Evolutionary conservation across 2,329 filamentous ascomycete genomes (phyloP).

Genomic region (Fusarium equiseti): DNA sequence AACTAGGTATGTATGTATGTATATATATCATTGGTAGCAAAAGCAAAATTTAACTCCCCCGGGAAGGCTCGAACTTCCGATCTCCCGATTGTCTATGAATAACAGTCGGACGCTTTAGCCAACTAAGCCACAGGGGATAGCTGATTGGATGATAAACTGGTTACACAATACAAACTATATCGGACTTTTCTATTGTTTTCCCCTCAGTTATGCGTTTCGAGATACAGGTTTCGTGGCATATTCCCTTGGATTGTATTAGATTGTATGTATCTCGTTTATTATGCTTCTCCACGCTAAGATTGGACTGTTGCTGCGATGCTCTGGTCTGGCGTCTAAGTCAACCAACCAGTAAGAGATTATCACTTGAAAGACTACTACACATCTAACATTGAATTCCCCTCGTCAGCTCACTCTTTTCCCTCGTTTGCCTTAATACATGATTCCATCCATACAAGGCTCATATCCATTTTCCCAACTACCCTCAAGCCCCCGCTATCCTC

Average conservation of each 20-base stretch:
- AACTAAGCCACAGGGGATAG: slow-evolving; percentile 45
- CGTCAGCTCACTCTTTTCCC: not conserved
- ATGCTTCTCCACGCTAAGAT: not conserved
- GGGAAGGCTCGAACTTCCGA: slow-evolving; percentile 50
- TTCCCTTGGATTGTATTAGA: not conserved
- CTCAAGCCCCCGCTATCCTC: not conserved
- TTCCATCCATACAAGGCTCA: not conserved
- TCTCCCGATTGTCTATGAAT: slow-evolving; percentile 47
- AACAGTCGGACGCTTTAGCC: slow-evolving; percentile 46
- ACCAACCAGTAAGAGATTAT: not conserved
- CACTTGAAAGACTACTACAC: no score
- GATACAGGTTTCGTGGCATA: not conserved
- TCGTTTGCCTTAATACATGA: not conserved
- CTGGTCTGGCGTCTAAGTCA: not conserved
- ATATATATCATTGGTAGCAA: no score
- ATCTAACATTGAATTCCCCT: no score
- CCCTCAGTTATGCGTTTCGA: not conserved
- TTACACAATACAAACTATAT: accelerated
- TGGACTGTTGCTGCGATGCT: not conserved
- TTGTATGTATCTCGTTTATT: not conserved
- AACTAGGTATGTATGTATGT: no score
- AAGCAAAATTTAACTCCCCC: slow-evolving; percentile 38
- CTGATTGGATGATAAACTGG: slow-evolving; percentile 7
- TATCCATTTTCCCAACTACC: not conserved
- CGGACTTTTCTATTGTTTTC: accelerated